Evolutionary conservation across 768 basidiomycete species (phyloP).

Genomic region (Macrolepiota fuliginosa): DNA sequence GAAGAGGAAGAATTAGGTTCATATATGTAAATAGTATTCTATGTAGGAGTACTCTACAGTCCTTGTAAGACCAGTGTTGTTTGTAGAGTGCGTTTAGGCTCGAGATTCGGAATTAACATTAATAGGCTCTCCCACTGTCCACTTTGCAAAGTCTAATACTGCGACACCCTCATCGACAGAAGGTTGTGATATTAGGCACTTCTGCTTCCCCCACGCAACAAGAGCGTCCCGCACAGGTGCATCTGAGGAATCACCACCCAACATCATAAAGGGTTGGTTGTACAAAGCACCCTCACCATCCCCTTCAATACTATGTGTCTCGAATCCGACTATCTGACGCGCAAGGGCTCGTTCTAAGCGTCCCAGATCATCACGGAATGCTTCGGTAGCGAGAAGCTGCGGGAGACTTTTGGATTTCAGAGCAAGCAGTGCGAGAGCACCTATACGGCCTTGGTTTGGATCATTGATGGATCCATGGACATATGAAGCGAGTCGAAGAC

Average conservation of each 20-base stretch:
- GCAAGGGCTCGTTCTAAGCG: constrained; percentile 74
- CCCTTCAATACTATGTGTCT: constrained; percentile 51
- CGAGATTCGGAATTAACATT: neutral
- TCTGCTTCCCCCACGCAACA: constrained; percentile 50
- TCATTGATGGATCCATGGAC: constrained; percentile 54
- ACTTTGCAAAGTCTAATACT: constrained; percentile 57
- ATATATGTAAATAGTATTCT: neutral
- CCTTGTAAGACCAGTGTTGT: neutral
- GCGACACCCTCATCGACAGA: constrained; percentile 36
- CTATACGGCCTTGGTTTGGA: constrained; percentile 56
- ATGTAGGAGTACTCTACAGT: neutral
- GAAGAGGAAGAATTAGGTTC: constrained; percentile 19
- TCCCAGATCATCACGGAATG: constrained; percentile 55
- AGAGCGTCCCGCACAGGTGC: constrained; percentile 44
- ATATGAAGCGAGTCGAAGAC: constrained; percentile 52
- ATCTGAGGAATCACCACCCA: constrained; percentile 52
- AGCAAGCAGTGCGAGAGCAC: constrained; percentile 53
- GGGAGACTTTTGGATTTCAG: constrained; percentile 48
- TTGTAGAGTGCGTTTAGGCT: neutral
- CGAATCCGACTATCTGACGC: constrained; percentile 83
- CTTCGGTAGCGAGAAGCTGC: constrained; percentile 39
- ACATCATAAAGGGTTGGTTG: constrained; percentile 72
- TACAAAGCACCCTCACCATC: constrained; percentile 58
- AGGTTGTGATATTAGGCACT: constrained; percentile 37
- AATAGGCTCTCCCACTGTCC: constrained; percentile 55